Evolutionary conservation across 495 filamentous ascomycete species (phyloP).

Genomic region (Penicillium arizonense): DNA sequence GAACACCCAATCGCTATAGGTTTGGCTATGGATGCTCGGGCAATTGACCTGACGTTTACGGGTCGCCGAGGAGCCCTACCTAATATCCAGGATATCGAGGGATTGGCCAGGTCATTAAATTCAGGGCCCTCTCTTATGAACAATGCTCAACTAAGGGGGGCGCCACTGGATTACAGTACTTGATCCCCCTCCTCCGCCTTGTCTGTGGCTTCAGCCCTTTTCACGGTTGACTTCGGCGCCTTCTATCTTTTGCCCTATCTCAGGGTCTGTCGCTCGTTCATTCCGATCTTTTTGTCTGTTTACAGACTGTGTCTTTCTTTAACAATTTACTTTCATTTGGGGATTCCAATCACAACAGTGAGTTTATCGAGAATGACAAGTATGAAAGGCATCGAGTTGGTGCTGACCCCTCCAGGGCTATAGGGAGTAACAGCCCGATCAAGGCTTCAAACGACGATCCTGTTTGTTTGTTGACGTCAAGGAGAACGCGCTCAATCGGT

Average conservation of each 20-base stretch:
- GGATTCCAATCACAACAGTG: no score
- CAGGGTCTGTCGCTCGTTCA: conserved; percentile 15
- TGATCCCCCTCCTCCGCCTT: conserved; percentile 18
- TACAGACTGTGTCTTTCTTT: neutral
- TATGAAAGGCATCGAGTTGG: no score
- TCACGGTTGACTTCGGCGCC: neutral
- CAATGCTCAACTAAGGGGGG: conserved; percentile 4
- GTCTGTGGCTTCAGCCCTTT: conserved; percentile 1
- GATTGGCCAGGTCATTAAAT: conserved; percentile 17
- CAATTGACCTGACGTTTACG: neutral
- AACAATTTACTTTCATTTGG: no score
- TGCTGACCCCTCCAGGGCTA: no score
- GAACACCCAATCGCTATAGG: conserved; percentile 10
- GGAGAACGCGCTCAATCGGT: conserved; percentile 21
- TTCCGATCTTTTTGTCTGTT: conserved; percentile 1
- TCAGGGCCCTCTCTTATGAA: conserved; percentile 7
- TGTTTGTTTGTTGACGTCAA: conserved; percentile 23
- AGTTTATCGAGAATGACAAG: no score
- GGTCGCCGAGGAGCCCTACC: neutral
- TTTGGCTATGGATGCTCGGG: neutral
- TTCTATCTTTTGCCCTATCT: conserved; percentile 16
- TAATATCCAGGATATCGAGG: conserved; percentile 15
- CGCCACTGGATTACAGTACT: conserved; percentile 10
- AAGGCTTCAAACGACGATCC: conserved; percentile 4
- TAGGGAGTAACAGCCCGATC: neutral